A percentile compares a stretch with the other conserved stretches of the same genome.
These are phyloP conservation scores for Claviceps sp. DNA, from an alignment of 2,329 filamentous ascomycete genomes.

Conservation along the genomic window DNA sequence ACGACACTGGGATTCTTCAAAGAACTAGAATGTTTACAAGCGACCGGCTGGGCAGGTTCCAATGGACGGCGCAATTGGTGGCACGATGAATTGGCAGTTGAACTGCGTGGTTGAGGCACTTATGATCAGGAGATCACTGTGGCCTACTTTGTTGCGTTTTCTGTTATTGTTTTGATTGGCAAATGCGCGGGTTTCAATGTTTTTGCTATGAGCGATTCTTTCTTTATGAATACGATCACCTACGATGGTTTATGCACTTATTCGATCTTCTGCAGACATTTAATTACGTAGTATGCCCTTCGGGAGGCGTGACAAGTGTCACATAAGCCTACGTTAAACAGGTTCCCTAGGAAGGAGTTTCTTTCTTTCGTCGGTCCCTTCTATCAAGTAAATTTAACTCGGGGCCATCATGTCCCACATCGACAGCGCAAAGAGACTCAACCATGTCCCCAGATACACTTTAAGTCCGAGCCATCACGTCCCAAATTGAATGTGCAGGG, in stretches of 20 bases:
- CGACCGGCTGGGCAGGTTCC: not conserved
- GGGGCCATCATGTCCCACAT: not conserved
- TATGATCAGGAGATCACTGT: not conserved
- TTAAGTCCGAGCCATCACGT: too few species aligned
- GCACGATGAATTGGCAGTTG: not conserved
- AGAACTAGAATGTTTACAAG: not conserved
- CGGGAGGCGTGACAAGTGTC: too few species aligned
- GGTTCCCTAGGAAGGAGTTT: not conserved
- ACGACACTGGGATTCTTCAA: not conserved
- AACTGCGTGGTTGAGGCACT: not conserved
- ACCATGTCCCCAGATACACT: too few species aligned
- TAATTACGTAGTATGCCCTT: too few species aligned
- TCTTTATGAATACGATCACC: not conserved
- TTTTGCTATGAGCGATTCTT: not conserved
- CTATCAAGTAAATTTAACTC: not conserved
- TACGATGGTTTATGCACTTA: not conserved
- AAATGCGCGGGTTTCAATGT: not conserved
- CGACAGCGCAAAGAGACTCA: conserved; percentile 3
- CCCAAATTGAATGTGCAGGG: too few species aligned
- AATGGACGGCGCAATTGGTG: not conserved
- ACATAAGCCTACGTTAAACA: too few species aligned
- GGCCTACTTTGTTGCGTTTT: not conserved
- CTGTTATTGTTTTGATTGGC: not conserved
- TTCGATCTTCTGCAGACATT: not conserved
- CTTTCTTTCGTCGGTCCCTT: too few species aligned